Evolutionary conservation across 140 eudicot species (phyloP).

Genomic region (Anethum foeniculum): DNA sequence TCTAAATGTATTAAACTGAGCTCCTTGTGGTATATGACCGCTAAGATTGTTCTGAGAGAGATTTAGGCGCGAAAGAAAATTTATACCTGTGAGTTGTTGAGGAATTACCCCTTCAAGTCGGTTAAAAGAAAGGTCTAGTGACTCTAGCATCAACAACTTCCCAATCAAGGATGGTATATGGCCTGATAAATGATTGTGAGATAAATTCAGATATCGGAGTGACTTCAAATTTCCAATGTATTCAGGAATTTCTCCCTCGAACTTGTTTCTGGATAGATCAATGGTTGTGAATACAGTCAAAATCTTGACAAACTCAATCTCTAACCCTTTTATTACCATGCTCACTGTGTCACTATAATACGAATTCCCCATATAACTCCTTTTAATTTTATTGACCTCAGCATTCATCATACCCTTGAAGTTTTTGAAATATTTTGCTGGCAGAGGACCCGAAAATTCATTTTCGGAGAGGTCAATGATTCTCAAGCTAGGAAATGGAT

Average conservation of each 20-base stretch:
- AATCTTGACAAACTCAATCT: constrained; percentile 4
- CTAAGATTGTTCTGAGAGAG: not conserved
- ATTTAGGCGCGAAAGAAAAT: not conserved
- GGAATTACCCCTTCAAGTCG: not conserved
- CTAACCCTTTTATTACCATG: constrained; percentile 13
- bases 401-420: constrained; percentile 25
- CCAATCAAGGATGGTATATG: not conserved
- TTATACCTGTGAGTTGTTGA: not conserved
- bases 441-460: constrained; percentile 28
- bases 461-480: constrained; percentile 39
- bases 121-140: not conserved
- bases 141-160: too few relatives aligned
- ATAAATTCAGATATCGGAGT: not conserved
- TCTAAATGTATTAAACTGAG: not conserved
- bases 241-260: constrained; percentile 23
- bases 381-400: not conserved
- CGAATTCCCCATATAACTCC: not conserved
- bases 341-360: not conserved
- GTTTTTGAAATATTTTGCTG: constrained; percentile 9
- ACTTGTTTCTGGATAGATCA: constrained; percentile 31
- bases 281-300: not conserved
- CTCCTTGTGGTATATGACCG: not conserved
- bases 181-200: not conserved
- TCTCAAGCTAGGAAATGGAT: constrained; percentile 18
- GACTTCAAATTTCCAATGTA: not conserved